phyloP scores from a whole-genome alignment of 2,329 filamentous ascomycete species.

The Coniochaeta sp. region DNA sequence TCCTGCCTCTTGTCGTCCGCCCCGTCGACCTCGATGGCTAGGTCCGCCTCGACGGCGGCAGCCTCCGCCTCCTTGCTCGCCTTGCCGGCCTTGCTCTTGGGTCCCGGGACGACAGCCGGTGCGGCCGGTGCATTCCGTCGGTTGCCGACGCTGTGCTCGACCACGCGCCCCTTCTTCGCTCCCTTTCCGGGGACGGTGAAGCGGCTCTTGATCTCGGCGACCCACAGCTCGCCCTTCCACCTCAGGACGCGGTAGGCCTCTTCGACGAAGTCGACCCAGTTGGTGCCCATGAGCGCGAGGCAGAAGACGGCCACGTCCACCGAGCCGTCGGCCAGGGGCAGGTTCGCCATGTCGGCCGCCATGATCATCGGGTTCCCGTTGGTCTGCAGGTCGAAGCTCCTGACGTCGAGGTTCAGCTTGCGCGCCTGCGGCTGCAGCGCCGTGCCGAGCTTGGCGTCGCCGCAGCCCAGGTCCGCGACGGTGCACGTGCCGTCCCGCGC shows the following conservation, averaged over 20 bases:
- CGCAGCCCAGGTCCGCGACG: conserved; percentile 89
- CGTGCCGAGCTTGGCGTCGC: conserved; percentile 75
- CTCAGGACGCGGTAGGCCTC: conserved; percentile 88
- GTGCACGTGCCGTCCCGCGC: conserved; percentile 60
- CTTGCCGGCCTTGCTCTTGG: conserved; percentile 33
- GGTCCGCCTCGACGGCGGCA: conserved; percentile 41
- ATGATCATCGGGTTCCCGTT: conserved; percentile 69
- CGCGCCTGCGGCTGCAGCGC: conserved; percentile 56
- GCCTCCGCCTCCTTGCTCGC: conserved; percentile 41
- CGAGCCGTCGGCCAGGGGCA: conserved; percentile 67
- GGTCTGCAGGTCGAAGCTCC: conserved; percentile 79
- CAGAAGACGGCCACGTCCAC: conserved; percentile 92
- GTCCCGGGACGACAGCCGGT: conserved; percentile 25
- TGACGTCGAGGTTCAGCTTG: conserved; percentile 65
- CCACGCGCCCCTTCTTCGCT: conserved; percentile 34
- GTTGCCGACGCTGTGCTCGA: conserved; percentile 67
- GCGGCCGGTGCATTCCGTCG: conserved; percentile 45
- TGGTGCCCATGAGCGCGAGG: conserved; percentile 95
- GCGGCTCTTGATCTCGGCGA: conserved; percentile 92
- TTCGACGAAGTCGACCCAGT: conserved; percentile 95
- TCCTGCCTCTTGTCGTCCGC: conserved; percentile 56
- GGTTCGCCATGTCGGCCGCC: conserved; percentile 77
- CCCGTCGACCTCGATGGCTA: conserved; percentile 67
- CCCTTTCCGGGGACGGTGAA: conserved; percentile 53
- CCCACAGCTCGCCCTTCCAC: conserved; percentile 94